Conservation (phyloP, 2,329 filamentous ascomycete genomes). For the Lachnellula subtilissima region DNA sequence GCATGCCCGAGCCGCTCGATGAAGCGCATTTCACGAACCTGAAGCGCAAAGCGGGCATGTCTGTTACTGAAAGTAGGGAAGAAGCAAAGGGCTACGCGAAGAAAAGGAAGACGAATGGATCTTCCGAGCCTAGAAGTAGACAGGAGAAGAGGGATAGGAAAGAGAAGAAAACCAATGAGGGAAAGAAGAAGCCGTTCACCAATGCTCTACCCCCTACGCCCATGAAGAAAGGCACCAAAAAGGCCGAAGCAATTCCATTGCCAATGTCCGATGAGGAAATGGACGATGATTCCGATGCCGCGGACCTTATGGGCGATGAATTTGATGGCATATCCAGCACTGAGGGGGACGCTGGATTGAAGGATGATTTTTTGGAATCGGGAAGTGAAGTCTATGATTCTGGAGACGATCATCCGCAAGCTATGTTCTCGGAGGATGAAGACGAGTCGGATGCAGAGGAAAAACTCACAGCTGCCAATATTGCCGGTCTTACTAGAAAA, state of each 20-base stretch:
- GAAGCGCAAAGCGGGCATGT: conserved; percentile 79
- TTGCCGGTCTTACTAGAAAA: conserved; percentile 82
- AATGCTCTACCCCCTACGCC: conserved; percentile 34
- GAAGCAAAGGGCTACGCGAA: conserved; percentile 41
- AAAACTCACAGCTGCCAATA: conserved; percentile 90
- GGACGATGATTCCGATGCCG: conserved; percentile 42
- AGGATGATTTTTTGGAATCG: conserved; percentile 54
- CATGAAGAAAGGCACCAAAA: conserved; percentile 32
- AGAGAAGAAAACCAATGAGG: conserved; percentile 39
- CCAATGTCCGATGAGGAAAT: conserved; percentile 37
- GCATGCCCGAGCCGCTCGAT: conserved; percentile 74
- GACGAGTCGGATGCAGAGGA: conserved; percentile 85
- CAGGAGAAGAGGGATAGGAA: conserved; percentile 39
- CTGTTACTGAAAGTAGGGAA: conserved; percentile 51
- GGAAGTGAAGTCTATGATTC: conserved; percentile 38
- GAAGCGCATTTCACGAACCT: conserved; percentile 71
- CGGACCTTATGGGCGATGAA: conserved; percentile 42
- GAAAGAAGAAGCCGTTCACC: conserved; percentile 32
- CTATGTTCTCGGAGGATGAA: conserved; percentile 94
- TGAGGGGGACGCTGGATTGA: conserved; percentile 35
- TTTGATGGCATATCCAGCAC: conserved; percentile 33
- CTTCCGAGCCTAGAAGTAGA: conserved; percentile 31
- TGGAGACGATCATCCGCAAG: conserved; percentile 53
- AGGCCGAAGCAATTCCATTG: conserved; percentile 39
- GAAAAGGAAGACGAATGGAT: conserved; percentile 58